Percentiles rank a stretch among this genome's conserved stretches.
Evolutionary conservation across 2,329 filamentous ascomycete species (phyloP).

Genomic region (Aotearoamyces nothofagi): DNA sequence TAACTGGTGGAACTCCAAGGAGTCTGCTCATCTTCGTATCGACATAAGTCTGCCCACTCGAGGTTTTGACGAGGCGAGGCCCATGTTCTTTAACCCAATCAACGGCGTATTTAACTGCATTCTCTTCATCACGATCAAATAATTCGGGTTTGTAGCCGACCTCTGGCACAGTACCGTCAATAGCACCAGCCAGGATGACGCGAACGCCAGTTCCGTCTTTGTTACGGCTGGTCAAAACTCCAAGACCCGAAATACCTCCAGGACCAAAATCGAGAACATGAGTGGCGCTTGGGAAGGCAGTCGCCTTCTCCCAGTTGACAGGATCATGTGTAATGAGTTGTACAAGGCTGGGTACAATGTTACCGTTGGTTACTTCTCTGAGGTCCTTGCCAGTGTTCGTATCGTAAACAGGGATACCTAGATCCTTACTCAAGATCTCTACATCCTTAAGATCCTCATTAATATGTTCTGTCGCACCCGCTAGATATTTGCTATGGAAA

Average conservation of each 20-base stretch:
- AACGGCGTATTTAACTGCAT: slow-evolving; percentile 86
- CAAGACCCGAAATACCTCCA: slow-evolving; percentile 90
- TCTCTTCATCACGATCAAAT: slow-evolving; percentile 89
- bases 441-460: slow-evolving; percentile 78
- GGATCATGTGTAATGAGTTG: slow-evolving; percentile 89
- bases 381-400: slow-evolving; percentile 83
- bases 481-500: slow-evolving; percentile 93
- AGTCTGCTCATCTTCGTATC: slow-evolving; percentile 93
- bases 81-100: slow-evolving; percentile 98
- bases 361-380: slow-evolving; percentile 50
- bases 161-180: slow-evolving; percentile 78
- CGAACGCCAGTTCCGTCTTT: slow-evolving; percentile 97
- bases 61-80: slow-evolving; percentile 81
- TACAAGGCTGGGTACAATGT: slow-evolving; percentile 74
- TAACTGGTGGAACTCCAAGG: slow-evolving; percentile 69
- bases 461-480: slow-evolving; percentile 67
- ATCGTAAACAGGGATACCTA: slow-evolving; percentile 79
- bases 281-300: slow-evolving; percentile 76
- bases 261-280: slow-evolving; percentile 96
- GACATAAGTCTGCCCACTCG: slow-evolving; percentile 76
- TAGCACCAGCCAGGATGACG: slow-evolving; percentile 86
- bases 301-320: slow-evolving; percentile 94
- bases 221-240: slow-evolving; percentile 93
- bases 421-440: slow-evolving; percentile 52
- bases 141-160: slow-evolving; percentile 97